A percentile compares a stretch with the other conserved stretches of the same genome.
Evolutionary conservation across 2,329 filamentous ascomycete genomes (phyloP).

Genomic region (Chlorencoelia australis): DNA sequence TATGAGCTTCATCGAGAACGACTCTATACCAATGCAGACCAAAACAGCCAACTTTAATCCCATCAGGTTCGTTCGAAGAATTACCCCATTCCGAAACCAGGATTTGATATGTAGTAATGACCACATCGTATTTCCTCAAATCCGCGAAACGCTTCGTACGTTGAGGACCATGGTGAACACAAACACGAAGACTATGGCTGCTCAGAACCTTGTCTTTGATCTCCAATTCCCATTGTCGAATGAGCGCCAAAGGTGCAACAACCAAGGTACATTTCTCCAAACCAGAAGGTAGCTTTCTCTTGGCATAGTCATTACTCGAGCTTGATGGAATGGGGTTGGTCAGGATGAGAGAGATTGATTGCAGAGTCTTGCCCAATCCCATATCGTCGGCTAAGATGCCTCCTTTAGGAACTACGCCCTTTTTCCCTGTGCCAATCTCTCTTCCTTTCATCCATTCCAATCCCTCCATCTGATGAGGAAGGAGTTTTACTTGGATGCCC

Average conservation of each 20-base stretch:
- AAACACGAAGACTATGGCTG: conserved; percentile 64
- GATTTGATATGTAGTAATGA: conserved; percentile 95
- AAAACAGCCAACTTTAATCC: conserved; percentile 72
- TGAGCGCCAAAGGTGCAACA: conserved; percentile 84
- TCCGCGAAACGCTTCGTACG: conserved; percentile 71
- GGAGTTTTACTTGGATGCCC: conserved; percentile 75
- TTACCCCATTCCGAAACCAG: conserved; percentile 80
- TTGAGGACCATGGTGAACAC: conserved; percentile 82
- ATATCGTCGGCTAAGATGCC: conserved; percentile 96
- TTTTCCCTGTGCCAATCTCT: conserved; percentile 77
- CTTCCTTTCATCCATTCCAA: conserved; percentile 92
- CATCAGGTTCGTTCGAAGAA: conserved; percentile 48
- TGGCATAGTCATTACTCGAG: conserved; percentile 39
- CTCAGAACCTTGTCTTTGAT: conserved; percentile 71
- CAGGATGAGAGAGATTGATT: conserved; percentile 81
- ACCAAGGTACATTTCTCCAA: conserved; percentile 77
- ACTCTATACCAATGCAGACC: conserved; percentile 91
- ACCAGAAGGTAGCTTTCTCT: conserved; percentile 58
- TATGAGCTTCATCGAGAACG: conserved; percentile 93
- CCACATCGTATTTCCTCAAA: conserved; percentile 79
- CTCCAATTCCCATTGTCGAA: conserved; percentile 95
- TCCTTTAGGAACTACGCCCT: conserved; percentile 73
- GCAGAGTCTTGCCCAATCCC: conserved; percentile 93
- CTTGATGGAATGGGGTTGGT: conserved; percentile 64
- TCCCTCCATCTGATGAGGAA: conserved; percentile 91